These are phyloP conservation scores for Phialemoniopsis sp. DNA, from an alignment of 2,329 filamentous ascomycete species.

Conservation along the genomic window DNA sequence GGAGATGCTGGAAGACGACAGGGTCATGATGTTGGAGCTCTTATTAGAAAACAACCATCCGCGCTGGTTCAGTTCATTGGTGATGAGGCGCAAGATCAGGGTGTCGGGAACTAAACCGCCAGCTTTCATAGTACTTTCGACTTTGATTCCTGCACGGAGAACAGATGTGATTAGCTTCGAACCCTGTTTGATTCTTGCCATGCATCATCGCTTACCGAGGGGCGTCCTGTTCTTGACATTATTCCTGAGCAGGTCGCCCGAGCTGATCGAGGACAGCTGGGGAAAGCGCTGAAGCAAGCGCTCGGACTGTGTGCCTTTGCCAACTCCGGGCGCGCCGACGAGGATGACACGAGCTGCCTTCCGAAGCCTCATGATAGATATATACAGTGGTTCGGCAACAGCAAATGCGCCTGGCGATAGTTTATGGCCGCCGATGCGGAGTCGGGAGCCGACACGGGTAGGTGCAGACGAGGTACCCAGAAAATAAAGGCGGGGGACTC, in stretches of 20 bases:
- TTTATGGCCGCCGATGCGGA: no score
- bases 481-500: no score
- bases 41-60: slow-evolving; percentile 68
- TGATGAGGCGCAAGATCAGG: slow-evolving; percentile 88
- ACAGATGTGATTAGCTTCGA: background rate
- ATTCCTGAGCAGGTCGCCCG: slow-evolving; percentile 84
- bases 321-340: slow-evolving; percentile 91
- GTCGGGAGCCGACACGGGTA: no score
- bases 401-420: background rate
- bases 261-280: slow-evolving; percentile 86
- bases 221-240: slow-evolving; percentile 89
- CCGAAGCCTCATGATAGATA: slow-evolving; percentile 57
- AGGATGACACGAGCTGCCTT: slow-evolving; percentile 90
- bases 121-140: slow-evolving; percentile 81
- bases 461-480: no score
- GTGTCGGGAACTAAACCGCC: slow-evolving; percentile 89
- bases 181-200: background rate
- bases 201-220: slow-evolving; percentile 56
- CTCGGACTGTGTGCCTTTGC: slow-evolving; percentile 94
- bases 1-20: slow-evolving; percentile 37
- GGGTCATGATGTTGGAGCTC: slow-evolving; percentile 44
- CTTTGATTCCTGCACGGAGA: slow-evolving; percentile 70
- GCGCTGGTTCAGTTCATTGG: slow-evolving; percentile 78
- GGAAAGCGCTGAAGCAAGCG: slow-evolving; percentile 82
- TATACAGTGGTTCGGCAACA: slow-evolving; percentile 2